Percentiles rank a stretch among this genome's conserved stretches.
Conservation (phyloP, 352 stramenopile genomes). For the Phytophthora ohioensis region DNA sequence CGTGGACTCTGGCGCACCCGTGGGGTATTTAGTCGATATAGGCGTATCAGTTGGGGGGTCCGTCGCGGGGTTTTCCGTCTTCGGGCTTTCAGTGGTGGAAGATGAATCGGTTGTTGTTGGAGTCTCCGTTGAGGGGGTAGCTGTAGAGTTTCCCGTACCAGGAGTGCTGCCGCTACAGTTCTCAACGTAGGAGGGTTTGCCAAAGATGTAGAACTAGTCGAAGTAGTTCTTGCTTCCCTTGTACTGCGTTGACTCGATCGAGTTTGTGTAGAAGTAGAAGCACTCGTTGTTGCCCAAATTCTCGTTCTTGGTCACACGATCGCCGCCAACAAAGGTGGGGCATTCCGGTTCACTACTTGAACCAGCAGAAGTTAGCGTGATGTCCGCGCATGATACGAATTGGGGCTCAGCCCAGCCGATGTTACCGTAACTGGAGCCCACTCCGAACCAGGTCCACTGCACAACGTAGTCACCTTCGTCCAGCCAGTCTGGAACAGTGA, state of each 20-base stretch:
- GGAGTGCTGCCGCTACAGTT: conserved; percentile 42
- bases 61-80: conserved; percentile 4
- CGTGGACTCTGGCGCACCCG: neutral
- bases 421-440: conserved; percentile 61
- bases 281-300: conserved; percentile 49
- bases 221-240: conserved; percentile 61
- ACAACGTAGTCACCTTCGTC: conserved; percentile 62
- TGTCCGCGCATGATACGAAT: conserved; percentile 66
- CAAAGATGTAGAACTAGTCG: conserved; percentile 59
- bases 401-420: conserved; percentile 57
- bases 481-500: conserved; percentile 59
- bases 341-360: conserved; percentile 44
- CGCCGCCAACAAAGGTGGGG: conserved; percentile 57
- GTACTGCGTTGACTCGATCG: conserved; percentile 49
- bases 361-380: conserved; percentile 53
- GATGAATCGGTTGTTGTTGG: too few relatives aligned
- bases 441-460: conserved; percentile 65
- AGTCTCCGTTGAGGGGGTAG: neutral
- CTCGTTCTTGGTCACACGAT: conserved; percentile 60
- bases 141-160: conserved; percentile 22
- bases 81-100: neutral
- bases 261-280: conserved; percentile 71
- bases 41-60: conserved; percentile 7
- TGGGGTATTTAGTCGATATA: conserved; percentile 7
- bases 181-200: conserved; percentile 53